Base-by-base conservation (phyloP, 345 rosid genomes). In the Heritiera littoralis region DNA sequence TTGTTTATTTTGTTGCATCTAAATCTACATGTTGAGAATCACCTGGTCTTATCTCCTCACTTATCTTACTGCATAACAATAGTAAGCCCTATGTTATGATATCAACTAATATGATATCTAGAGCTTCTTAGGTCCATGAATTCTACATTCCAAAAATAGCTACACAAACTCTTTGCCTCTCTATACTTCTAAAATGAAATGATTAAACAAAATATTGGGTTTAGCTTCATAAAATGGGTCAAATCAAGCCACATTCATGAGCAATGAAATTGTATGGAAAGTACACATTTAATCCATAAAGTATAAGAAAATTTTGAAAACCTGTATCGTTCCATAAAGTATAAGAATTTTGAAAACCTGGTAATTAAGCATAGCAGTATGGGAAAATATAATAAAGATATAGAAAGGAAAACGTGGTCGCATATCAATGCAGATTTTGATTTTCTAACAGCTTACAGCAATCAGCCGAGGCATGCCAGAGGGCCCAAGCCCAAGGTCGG, bases 1-100 rank as follows among this genome's bases (percentile, higher is more conserved):
- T 65, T 65, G 69, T 65, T 65, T 20, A 45, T 68, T 68, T 68
- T 43, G 49, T 15, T 18, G 61, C 60, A 55, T 55, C 60, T 6
- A 54, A 54, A 15, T 58, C 28, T 58, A n/a, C 30, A 58, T n/a
- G 61, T n/a, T 7, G 61, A n/a, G 18, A 58, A n/a, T 20, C 32
- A 20, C 63, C 28, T 20, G 63, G 63, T n/a, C 3, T 56, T 46
- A 18, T 69, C 56, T 46, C 55, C 28, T 67, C 4, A 46, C 54
- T 68, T 68, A 38, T 41, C 51, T 46, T 11, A 68, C 9, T 45
- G 18, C 73, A 20, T 23, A 59, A 59, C 32, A 20, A 59, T 20
- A n/a, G 30, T 20, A 58, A 58, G 32, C 32, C 61, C 5, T 7
- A 4, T 10, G 32, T 23, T 60, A 9, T 10, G 23, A 14, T 14